Conservation (phyloP, 1,284 basidiomycete genomes). For the Calocybe gambosa region DNA sequence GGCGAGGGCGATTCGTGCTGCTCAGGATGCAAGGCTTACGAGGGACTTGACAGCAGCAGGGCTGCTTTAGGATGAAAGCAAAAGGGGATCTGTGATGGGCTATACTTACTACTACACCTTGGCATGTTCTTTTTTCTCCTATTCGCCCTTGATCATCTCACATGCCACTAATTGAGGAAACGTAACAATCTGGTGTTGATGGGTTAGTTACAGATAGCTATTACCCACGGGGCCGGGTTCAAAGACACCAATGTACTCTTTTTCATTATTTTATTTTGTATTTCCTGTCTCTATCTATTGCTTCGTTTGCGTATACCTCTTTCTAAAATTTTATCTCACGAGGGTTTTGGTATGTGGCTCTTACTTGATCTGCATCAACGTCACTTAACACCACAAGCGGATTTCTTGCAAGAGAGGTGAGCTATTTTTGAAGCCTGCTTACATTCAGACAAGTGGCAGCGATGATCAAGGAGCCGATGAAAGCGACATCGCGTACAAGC, state of each 20-base stretch:
- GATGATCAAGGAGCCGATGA: too few relatives aligned
- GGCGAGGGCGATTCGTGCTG: neutral
- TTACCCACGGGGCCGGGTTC: neutral
- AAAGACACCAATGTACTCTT: neutral
- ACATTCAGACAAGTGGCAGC: too few relatives aligned
- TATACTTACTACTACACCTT: neutral
- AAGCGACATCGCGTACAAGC: too few relatives aligned
- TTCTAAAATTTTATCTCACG: too few relatives aligned
- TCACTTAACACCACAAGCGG: too few relatives aligned
- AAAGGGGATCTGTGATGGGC: too few relatives aligned
- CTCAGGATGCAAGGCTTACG: slow-evolving; percentile 9
- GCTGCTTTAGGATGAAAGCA: slow-evolving; percentile 6
- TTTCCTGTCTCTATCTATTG: too few relatives aligned
- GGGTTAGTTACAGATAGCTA: neutral
- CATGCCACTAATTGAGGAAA: neutral
- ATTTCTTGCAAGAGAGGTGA: too few relatives aligned
- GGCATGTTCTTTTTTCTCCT: neutral
- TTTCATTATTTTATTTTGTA: neutral
- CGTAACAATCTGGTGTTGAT: neutral
- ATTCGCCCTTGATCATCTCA: neutral
- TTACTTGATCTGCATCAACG: too few relatives aligned
- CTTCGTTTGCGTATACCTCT: too few relatives aligned
- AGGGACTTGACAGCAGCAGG: slow-evolving; percentile 14
- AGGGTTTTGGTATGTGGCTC: too few relatives aligned
- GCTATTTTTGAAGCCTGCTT: too few relatives aligned